A percentile compares a stretch with the other conserved stretches of the same genome.
These are phyloP conservation scores for Drechslerella coelobrocha DNA, from an alignment of 2,329 filamentous ascomycete genomes.

Conservation along the genomic window DNA sequence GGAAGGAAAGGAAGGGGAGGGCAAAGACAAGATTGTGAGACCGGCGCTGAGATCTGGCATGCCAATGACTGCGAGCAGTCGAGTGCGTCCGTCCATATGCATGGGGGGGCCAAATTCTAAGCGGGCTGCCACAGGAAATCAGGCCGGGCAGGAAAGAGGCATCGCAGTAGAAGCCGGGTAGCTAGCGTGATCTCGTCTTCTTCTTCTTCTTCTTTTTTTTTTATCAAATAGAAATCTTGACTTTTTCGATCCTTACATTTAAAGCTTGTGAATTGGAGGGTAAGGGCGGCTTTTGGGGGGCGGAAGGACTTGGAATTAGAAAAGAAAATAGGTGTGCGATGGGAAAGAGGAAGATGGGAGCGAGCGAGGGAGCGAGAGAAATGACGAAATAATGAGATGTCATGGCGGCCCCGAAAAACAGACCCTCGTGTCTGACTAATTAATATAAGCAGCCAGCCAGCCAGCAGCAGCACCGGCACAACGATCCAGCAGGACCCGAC, in stretches of 20 bases:
- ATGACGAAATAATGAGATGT: constrained; percentile 50
- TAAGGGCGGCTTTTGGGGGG: neutral
- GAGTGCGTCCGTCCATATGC: too few species aligned
- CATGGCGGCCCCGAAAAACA: constrained; percentile 12
- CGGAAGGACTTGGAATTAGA: neutral
- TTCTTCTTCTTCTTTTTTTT: too few species aligned
- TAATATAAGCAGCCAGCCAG: neutral
- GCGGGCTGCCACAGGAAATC: too few species aligned
- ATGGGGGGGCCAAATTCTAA: too few species aligned
- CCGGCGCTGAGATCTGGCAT: neutral
- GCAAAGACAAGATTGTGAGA: constrained; percentile 6
- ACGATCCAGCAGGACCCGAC: too few species aligned
- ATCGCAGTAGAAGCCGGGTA: too few species aligned
- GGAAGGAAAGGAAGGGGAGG: constrained; percentile 6
- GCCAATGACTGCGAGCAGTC: neutral
- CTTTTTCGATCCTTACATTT: constrained; percentile 7
- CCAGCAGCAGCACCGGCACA: too few species aligned
- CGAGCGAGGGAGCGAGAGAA: constrained; percentile 20
- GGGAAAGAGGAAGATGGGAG: neutral
- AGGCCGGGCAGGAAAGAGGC: too few species aligned
- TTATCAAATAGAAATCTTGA: too few species aligned
- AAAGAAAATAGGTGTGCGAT: neutral
- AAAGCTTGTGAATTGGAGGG: constrained; percentile 15
- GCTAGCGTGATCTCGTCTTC: too few species aligned
- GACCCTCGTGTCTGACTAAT: neutral